Conservation (phyloP, 805 yeast genomes). For the Candida adriatica region DNA sequence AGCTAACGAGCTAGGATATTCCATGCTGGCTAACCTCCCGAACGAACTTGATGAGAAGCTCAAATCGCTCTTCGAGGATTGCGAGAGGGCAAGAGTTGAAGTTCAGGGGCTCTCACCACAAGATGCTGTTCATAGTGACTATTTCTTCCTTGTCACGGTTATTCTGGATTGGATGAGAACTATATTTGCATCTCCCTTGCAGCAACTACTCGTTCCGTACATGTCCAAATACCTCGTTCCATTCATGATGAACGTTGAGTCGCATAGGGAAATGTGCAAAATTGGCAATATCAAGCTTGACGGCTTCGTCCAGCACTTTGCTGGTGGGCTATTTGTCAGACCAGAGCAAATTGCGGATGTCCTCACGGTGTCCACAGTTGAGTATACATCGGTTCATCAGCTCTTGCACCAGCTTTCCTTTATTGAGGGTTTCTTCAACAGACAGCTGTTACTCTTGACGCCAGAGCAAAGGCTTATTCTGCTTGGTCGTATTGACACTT, state of each 20-base stretch:
- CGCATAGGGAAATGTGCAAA: conserved; percentile 76
- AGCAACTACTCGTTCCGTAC: conserved; percentile 45
- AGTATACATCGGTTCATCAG: conserved; percentile 50
- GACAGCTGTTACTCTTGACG: conserved; percentile 52
- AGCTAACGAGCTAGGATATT: conserved; percentile 29
- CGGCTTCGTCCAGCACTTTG: conserved; percentile 36
- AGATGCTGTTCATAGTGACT: conserved; percentile 51
- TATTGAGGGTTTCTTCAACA: conserved; percentile 63
- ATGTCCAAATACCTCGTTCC: conserved; percentile 54
- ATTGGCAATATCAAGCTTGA: conserved; percentile 55
- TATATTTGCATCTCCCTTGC: conserved; percentile 46
- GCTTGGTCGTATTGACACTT: conserved; percentile 41
- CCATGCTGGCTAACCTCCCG: conserved; percentile 24
- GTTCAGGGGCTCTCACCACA: conserved; percentile 39
- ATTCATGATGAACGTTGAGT: conserved; percentile 54
- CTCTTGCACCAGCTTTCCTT: conserved; percentile 59
- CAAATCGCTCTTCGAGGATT: conserved; percentile 35
- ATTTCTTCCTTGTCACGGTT: conserved; percentile 60
- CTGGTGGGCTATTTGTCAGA: conserved; percentile 38
- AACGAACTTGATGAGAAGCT: conserved; percentile 31
- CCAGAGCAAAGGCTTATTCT: conserved; percentile 40
- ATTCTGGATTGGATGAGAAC: conserved; percentile 52
- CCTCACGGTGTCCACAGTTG: conserved; percentile 33
- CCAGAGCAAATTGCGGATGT: conserved; percentile 34
- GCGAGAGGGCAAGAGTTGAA: conserved; percentile 33